phyloP scores from a whole-genome alignment of 2,329 filamentous ascomycete genomes.

The Pyricularia grisea region DNA sequence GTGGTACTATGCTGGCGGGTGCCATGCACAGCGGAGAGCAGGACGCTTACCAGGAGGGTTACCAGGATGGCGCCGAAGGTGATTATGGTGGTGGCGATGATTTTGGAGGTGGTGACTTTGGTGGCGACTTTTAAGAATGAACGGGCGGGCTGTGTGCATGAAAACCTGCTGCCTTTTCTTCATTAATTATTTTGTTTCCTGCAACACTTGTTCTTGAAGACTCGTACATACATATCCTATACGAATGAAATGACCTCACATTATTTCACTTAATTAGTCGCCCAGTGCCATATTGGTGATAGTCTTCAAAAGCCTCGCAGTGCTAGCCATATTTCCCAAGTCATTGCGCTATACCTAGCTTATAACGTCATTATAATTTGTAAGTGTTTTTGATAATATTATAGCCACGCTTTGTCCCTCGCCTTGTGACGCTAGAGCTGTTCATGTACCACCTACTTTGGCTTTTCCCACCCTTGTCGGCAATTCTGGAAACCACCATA shows the following conservation, averaged over 20 bases:
- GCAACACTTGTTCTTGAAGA: background rate
- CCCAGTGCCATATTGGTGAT: background rate
- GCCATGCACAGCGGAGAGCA: constrained; percentile 55
- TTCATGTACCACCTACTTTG: background rate
- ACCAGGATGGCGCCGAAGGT: constrained; percentile 21
- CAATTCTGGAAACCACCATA: no score
- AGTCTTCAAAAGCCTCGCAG: background rate
- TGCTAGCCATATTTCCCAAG: no score
- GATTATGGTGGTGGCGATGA: constrained; percentile 24
- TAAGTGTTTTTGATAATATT: background rate
- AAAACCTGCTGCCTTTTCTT: background rate
- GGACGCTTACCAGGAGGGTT: constrained; percentile 45
- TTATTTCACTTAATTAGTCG: background rate
- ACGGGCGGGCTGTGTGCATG: background rate
- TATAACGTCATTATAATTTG: background rate
- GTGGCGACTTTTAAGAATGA: constrained; percentile 27
- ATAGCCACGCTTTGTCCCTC: background rate
- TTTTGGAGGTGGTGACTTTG: constrained; percentile 17
- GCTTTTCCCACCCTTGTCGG: background rate
- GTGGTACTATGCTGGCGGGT: constrained; percentile 62
- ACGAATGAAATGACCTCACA: background rate
- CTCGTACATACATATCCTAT: background rate
- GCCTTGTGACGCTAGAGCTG: background rate
- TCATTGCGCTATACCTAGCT: background rate
- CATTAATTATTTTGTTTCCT: background rate